Evolutionary conservation across 257 asterid genomes (phyloP).

Genomic region (Galeopsis tetrahit): DNA sequence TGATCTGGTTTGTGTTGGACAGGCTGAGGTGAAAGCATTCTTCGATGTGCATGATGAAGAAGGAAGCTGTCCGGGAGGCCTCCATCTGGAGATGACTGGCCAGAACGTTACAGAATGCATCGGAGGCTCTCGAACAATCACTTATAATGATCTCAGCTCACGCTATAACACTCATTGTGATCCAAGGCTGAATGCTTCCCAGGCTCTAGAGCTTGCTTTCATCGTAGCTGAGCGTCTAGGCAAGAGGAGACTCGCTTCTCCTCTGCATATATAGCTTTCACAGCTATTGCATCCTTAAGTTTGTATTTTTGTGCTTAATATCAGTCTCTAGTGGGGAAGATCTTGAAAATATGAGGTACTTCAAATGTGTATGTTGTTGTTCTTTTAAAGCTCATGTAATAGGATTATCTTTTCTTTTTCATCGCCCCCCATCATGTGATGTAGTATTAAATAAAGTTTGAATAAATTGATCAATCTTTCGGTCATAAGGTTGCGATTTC

Average conservation of each 20-base stretch:
- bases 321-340: background rate
- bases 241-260: background rate
- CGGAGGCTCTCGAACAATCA: background rate
- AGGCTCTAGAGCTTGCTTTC: background rate
- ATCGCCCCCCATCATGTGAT: too few relatives aligned
- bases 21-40: constrained; percentile 7
- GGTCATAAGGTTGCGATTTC: background rate
- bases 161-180: background rate
- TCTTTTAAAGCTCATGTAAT: background rate
- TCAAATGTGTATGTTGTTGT: background rate
- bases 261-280: too few relatives aligned
- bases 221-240: background rate
- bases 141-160: background rate
- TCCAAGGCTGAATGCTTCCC: constrained; percentile 3
- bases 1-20: background rate
- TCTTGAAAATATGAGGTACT: background rate
- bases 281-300: background rate
- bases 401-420: background rate
- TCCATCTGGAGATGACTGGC: constrained; percentile 7
- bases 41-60: constrained; percentile 2
- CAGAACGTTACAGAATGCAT: constrained; percentile 4
- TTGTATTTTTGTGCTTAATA: too few relatives aligned
- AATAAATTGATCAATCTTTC: background rate
- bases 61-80: background rate
- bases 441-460: too few relatives aligned